Conservation (phyloP, 257 asterid species). For the Verbena officinalis region DNA sequence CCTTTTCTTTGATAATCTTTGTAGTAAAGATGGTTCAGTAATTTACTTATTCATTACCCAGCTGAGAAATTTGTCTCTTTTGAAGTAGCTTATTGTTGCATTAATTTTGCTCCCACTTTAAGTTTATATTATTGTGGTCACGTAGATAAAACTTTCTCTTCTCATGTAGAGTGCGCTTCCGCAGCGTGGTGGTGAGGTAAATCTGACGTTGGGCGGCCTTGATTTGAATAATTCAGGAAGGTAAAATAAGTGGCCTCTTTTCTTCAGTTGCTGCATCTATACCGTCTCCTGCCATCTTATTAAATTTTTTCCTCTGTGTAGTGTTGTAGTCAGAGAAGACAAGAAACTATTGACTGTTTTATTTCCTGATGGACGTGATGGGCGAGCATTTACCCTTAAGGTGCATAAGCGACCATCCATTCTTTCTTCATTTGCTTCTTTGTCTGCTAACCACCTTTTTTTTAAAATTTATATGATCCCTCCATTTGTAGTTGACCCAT, state of each 20-base stretch:
- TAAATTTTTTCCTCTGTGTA: conserved; percentile 40
- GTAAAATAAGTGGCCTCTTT: conserved; percentile 37
- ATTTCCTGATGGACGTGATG: conserved; percentile 97
- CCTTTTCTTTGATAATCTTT: conserved; percentile 13
- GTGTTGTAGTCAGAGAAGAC: conserved; percentile 97
- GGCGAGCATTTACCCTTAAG: conserved; percentile 94
- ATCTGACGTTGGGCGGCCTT: conserved; percentile 91
- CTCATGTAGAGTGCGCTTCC: conserved; percentile 78
- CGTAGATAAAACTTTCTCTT: conserved; percentile 18
- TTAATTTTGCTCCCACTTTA: conserved; percentile 21
- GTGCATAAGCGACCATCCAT: conserved; percentile 37
- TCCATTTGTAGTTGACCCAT: conserved; percentile 11
- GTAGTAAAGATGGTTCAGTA: conserved; percentile 13
- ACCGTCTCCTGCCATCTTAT: conserved; percentile 23
- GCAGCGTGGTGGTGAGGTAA: conserved; percentile 92
- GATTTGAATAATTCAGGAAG: conserved; percentile 97
- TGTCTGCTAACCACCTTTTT: not conserved
- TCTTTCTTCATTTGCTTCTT: conserved; percentile 3
- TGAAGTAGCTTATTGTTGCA: conserved; percentile 14
- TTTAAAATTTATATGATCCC: not conserved
- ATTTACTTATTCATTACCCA: conserved; percentile 14
- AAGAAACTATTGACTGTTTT: conserved; percentile 82
- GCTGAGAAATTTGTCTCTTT: not conserved
- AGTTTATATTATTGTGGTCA: conserved; percentile 18
- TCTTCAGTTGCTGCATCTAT: conserved; percentile 8